Evolutionary conservation across 2,329 filamentous ascomycete genomes (phyloP).

Genomic region (Fusarium anthophilum): DNA sequence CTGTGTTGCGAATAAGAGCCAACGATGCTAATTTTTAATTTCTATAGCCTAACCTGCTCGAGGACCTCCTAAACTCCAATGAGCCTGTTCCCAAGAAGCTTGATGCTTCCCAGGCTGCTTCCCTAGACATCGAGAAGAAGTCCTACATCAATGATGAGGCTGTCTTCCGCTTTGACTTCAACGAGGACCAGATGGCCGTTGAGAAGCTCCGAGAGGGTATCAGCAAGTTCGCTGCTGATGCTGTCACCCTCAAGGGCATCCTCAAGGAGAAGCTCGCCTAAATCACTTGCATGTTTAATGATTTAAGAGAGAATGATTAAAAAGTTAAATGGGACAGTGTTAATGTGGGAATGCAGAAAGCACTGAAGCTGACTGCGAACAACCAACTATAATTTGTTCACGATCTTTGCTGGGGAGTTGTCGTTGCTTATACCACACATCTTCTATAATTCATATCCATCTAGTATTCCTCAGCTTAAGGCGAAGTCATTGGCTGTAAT

Average conservation of each 20-base stretch:
- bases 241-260: slow-evolving; percentile 91
- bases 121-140: slow-evolving; percentile 85
- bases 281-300: slow-evolving; percentile 27
- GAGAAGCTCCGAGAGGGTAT: slow-evolving; percentile 99
- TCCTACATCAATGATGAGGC: slow-evolving; percentile 90
- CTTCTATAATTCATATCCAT: slow-evolving; percentile 10
- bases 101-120: slow-evolving; percentile 70
- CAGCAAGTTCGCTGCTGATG: slow-evolving; percentile 98
- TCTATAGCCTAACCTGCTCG: slow-evolving; percentile 83
- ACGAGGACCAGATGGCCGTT: slow-evolving; percentile 99
- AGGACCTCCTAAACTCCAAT: slow-evolving; percentile 89
- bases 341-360: slow-evolving; percentile 3
- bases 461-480: neutral
- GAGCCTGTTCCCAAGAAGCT: slow-evolving; percentile 93
- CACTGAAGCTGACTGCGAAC: slow-evolving; percentile 1
- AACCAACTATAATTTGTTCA: slow-evolving; percentile 11
- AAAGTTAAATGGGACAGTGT: slow-evolving; percentile 25
- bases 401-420: slow-evolving; percentile 15
- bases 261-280: slow-evolving; percentile 83
- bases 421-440: slow-evolving; percentile 35
- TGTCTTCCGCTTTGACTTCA: slow-evolving; percentile 97
- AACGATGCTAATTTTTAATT: slow-evolving; percentile 24
- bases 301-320: slow-evolving; percentile 20
- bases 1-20: neutral
- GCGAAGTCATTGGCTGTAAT: slow-evolving; percentile 3